Conservation (phyloP, 129 eudicot species). For the Helianthus tuberosus region DNA sequence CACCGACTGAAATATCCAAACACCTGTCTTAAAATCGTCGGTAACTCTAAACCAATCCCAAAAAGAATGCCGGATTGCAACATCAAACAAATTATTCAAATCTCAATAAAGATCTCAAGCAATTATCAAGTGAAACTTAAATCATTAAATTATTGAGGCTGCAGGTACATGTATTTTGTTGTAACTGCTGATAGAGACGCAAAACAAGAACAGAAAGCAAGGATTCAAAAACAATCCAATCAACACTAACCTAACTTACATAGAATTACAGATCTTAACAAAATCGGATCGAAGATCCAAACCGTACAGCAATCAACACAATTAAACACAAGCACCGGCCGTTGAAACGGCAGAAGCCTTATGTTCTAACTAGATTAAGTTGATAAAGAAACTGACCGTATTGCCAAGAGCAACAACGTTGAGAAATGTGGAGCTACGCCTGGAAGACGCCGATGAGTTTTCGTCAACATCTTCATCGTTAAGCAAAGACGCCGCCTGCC, state of each 20-base stretch:
- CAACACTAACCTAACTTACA: constrained; percentile 15
- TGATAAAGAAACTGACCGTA: constrained; percentile 56
- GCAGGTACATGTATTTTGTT: not conserved
- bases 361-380: constrained; percentile 9
- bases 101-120: not conserved
- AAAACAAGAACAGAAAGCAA: constrained; percentile 9
- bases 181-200: constrained; percentile 4
- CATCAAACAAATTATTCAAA: constrained; percentile 8
- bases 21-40: not conserved
- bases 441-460: constrained; percentile 45
- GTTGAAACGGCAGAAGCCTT: not conserved
- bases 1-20: constrained; percentile 1
- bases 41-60: not conserved
- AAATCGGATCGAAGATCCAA: constrained; percentile 43
- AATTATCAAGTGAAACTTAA: not conserved
- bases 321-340: not conserved
- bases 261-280: constrained; percentile 12
- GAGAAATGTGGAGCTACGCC: constrained; percentile 73
- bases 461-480: constrained; percentile 96
- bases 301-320: constrained; percentile 1
- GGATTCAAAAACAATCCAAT: not conserved
- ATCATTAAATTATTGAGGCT: constrained; percentile 7
- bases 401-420: constrained; percentile 97
- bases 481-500: constrained; percentile 88
- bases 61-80: not conserved